phyloP scores from a whole-genome alignment of 2,329 filamentous ascomycete genomes.

The Elsinoe necatrix region DNA sequence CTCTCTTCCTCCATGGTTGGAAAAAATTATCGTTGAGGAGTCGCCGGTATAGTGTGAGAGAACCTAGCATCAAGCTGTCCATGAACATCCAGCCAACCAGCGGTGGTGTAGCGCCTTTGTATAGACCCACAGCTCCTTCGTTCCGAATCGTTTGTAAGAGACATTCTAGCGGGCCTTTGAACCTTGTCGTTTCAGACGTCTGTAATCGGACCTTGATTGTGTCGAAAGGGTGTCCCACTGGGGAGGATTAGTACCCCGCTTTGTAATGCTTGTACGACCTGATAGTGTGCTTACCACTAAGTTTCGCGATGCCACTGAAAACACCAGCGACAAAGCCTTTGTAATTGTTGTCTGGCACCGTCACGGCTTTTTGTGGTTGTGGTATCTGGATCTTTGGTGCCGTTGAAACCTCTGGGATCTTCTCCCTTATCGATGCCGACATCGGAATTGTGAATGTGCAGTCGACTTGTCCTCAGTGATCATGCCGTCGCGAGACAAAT shows the following conservation, averaged over 20 bases:
- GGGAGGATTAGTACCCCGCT: background rate
- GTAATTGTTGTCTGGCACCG: constrained; percentile 50
- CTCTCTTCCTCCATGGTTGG: constrained; percentile 37
- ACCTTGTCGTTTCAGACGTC: constrained; percentile 68
- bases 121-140: constrained; percentile 77
- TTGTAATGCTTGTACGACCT: background rate
- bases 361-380: constrained; percentile 3
- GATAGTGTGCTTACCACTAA: constrained; percentile 54
- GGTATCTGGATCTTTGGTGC: constrained; percentile 9
- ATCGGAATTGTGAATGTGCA: background rate
- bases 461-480: background rate
- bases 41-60: constrained; percentile 79
- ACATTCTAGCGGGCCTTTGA: constrained; percentile 80
- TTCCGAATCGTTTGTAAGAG: constrained; percentile 73
- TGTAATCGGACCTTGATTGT: constrained; percentile 95
- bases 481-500: background rate
- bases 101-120: constrained; percentile 82
- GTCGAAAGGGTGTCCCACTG: constrained; percentile 69
- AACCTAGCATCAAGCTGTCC: constrained; percentile 89
- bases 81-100: constrained; percentile 98
- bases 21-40: constrained; percentile 76
- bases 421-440: constrained; percentile 13
- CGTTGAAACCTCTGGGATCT: background rate
- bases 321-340: constrained; percentile 97
- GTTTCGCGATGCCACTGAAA: constrained; percentile 86